Conservation (phyloP, 441 rosid species). For the Sinapis alba region DNA sequence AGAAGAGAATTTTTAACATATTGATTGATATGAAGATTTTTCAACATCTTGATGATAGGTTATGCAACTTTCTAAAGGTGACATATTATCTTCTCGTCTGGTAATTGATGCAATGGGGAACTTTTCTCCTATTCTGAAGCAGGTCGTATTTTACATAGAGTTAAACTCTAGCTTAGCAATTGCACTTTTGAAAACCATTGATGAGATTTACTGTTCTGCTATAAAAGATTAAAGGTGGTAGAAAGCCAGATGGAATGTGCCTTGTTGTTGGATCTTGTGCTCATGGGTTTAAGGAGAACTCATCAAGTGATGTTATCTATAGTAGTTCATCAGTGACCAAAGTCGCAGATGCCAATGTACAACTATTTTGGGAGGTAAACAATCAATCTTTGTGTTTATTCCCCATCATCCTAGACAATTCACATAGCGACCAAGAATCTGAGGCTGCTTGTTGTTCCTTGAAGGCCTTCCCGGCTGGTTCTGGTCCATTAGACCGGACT, state of each 20-base stretch:
- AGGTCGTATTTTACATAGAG: constrained; percentile 50
- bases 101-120: constrained; percentile 95
- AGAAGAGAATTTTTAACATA: neutral
- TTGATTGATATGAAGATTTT: neutral
- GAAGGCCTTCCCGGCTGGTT: constrained; percentile 98
- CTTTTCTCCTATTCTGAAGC: constrained; percentile 90
- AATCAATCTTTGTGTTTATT: neutral
- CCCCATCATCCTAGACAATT: neutral
- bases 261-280: constrained; percentile 98
- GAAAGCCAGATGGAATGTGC: constrained; percentile 94
- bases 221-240: constrained; percentile 74
- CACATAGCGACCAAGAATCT: neutral
- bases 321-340: constrained; percentile 75
- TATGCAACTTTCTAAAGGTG: constrained; percentile 71
- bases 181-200: constrained; percentile 5
- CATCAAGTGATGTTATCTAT: constrained; percentile 82
- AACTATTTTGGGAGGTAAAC: constrained; percentile 93
- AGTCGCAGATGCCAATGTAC: constrained; percentile 70
- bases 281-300: constrained; percentile 76
- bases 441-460: constrained; percentile 26
- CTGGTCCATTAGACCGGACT: constrained; percentile 85
- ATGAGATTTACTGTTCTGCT: constrained; percentile 18
- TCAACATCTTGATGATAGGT: constrained; percentile 41
- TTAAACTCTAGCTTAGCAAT: neutral
- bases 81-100: constrained; percentile 67